Base-by-base conservation (phyloP, 2,329 filamentous ascomycete genomes). In the Myriosclerotinia duriaeana region DNA sequence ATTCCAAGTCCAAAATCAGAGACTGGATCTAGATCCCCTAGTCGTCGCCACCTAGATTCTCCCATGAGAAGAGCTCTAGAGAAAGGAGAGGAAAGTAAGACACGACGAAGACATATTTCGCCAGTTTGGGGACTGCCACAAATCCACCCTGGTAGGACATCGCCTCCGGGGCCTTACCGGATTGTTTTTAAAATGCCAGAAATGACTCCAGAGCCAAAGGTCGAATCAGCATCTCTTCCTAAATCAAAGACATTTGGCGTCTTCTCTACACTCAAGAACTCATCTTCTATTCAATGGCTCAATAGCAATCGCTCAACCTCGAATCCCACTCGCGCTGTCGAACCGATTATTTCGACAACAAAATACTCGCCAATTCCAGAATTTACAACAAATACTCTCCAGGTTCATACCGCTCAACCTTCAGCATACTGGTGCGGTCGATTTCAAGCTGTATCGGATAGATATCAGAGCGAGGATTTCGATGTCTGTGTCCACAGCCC, bases 401-500 rank as follows among this genome's bases (percentile, higher is more conserved):
- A 77, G 34, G 75, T 86, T 17, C 73, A 74, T 61, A 77, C 73
- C 0, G 79, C 82, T 2, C 81, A 84, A 71, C 76, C 80, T 7
- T 80, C 81, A 2, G 75, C 79, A 3, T 89, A 87, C 75, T 90
- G 87, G 87, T 79, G 81, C 14, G 87, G 87, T 22, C 84, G 87
- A 50, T 88, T 89, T 73, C 77, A 81, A 61, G 77, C 84, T 2
- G 76, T 88, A 0, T 79, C 83, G 61, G 86, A 89, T 75, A 81
- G 79, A n/a, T 80, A 83, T 69, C 79, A 78, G 64, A 80, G 77
- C 67, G 81, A 84, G 69, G 71, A 74, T 34, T 74, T 82, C 30
- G 66, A 74, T 5, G 68, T 73, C 0, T 53, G 40, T 26, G 38
- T 62, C 9, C 22, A 34, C 5, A 61, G 68, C 52, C 60, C 65